A percentile compares a stretch with the other conserved stretches of the same genome.
Conservation (phyloP, 306 rosid species). For the Luffa acutangula region DNA sequence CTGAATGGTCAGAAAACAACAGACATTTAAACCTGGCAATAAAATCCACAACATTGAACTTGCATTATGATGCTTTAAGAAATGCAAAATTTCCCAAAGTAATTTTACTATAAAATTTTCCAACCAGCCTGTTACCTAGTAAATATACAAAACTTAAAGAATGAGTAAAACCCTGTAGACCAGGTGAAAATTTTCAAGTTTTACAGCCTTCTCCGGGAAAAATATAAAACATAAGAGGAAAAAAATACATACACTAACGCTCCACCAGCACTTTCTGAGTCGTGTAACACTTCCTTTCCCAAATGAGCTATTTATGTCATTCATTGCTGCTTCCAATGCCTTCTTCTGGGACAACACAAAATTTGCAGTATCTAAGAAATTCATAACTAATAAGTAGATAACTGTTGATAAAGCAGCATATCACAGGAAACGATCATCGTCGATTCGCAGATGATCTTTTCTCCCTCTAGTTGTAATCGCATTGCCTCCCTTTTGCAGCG, state of each 20-base stretch:
- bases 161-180: background rate
- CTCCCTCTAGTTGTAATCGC: background rate
- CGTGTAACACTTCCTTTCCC: constrained; percentile 98
- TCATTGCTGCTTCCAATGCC: constrained; percentile 96
- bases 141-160: background rate
- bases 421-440: background rate
- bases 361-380: constrained; percentile 15
- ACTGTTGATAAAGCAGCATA: background rate
- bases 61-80: background rate
- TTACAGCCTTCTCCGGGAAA: background rate
- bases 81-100: background rate
- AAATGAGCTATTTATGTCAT: constrained; percentile 79
- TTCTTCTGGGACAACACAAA: constrained; percentile 58
- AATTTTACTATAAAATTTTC: background rate
- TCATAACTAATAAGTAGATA: background rate
- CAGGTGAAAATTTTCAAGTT: background rate
- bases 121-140: background rate
- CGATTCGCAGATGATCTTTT: background rate
- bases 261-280: constrained; percentile 94
- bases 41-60: background rate
- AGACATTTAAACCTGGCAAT: background rate
- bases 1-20: constrained; percentile 28
- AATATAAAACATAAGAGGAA: background rate
- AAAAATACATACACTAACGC: constrained; percentile 75
- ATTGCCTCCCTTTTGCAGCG: background rate